These are phyloP conservation scores for Fonsecaea monophora DNA, from an alignment of 2,329 filamentous ascomycete species.

Conservation along the genomic window DNA sequence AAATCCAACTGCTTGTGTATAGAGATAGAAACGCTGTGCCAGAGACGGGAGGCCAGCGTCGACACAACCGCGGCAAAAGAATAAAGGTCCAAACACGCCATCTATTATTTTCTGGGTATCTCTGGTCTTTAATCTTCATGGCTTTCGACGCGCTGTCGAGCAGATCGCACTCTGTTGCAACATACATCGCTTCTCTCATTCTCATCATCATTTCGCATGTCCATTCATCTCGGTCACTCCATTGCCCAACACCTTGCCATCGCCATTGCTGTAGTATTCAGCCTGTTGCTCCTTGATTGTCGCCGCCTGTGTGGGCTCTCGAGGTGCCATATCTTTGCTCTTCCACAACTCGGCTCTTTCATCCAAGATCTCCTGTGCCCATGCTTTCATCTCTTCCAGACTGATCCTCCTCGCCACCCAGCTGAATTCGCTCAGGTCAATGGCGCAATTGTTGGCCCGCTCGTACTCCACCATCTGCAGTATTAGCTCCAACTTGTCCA, in stretches of 20 bases:
- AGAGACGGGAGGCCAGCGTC: not conserved
- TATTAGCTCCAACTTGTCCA: slow-evolving; percentile 95
- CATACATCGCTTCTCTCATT: slow-evolving; percentile 1
- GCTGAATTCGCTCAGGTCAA: slow-evolving; percentile 86
- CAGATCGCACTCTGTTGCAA: slow-evolving; percentile 8
- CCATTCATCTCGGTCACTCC: slow-evolving; percentile 22
- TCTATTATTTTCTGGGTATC: slow-evolving; percentile 27
- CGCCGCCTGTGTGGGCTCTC: slow-evolving; percentile 31
- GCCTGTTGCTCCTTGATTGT: slow-evolving; percentile 39
- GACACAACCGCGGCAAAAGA: not conserved
- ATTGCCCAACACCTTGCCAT: slow-evolving; percentile 18
- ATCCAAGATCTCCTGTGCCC: slow-evolving; percentile 76
- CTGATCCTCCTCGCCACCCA: slow-evolving; percentile 76
- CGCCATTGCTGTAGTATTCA: slow-evolving; percentile 39
- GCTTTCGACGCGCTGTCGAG: not conserved
- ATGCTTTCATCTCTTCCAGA: slow-evolving; percentile 78
- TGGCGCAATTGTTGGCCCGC: slow-evolving; percentile 66
- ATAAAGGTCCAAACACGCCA: not conserved
- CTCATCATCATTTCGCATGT: slow-evolving; percentile 9
- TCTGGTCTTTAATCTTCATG: not conserved
- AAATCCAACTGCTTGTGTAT: not conserved
- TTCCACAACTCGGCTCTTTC: slow-evolving; percentile 80
- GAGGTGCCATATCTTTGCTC: slow-evolving; percentile 46
- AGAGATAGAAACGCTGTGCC: not conserved
- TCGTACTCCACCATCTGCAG: slow-evolving; percentile 98